These are phyloP conservation scores for Microsporum canis DNA, from an alignment of 2,329 filamentous ascomycete species.

Conservation along the genomic window DNA sequence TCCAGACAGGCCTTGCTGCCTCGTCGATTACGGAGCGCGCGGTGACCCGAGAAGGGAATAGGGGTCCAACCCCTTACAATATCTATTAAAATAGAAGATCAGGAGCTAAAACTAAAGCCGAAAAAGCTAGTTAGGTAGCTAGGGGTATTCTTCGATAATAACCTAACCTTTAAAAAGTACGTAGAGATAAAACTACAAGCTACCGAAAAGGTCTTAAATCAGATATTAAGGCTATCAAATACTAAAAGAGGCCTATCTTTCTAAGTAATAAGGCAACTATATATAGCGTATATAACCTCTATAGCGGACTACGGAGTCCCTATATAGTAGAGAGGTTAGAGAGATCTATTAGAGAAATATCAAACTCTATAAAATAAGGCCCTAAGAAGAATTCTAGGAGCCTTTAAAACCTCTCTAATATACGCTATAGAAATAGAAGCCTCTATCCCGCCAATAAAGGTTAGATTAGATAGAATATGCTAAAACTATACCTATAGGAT, in stretches of 20 bases:
- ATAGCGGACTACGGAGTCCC: background rate
- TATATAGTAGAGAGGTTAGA: background rate
- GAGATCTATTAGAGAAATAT: background rate
- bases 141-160: too few relatives aligned
- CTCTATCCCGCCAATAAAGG: background rate
- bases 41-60: too few relatives aligned
- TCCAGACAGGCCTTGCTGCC: too few relatives aligned
- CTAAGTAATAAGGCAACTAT: background rate
- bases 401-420: background rate
- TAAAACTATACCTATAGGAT: background rate
- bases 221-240: background rate
- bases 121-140: too few relatives aligned
- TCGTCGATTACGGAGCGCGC: too few relatives aligned
- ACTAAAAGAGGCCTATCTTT: constrained; percentile 1
- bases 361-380: background rate
- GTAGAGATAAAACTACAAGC: too few relatives aligned
- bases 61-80: too few relatives aligned
- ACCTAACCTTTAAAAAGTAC: too few relatives aligned
- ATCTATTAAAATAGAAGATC: too few relatives aligned
- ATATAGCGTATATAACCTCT: background rate
- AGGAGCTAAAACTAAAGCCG: too few relatives aligned
- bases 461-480: background rate
- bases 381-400: background rate
- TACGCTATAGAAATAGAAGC: background rate
- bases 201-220: background rate